These are phyloP conservation scores for Ophiostoma australiae DNA, from an alignment of 2,329 filamentous ascomycete species.

Conservation along the genomic window DNA sequence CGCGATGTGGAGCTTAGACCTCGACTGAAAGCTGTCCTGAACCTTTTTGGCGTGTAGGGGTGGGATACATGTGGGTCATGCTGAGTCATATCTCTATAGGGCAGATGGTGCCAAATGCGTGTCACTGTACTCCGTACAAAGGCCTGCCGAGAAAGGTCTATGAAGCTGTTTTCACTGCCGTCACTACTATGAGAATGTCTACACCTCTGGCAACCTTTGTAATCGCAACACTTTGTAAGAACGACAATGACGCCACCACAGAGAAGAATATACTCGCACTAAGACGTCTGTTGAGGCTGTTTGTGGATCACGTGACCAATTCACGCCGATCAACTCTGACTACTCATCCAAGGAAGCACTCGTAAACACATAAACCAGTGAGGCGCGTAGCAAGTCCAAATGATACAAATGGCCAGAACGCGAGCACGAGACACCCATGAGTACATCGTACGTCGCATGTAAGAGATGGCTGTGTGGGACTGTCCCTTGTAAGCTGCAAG, in stretches of 20 bases:
- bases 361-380: no score
- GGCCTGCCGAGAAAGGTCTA: background rate
- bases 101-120: background rate
- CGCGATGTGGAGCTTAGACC: background rate
- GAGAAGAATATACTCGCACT: no score
- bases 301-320: background rate
- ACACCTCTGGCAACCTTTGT: no score
- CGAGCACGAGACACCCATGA: background rate
- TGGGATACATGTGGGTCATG: background rate
- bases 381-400: background rate
- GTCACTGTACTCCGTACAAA: background rate
- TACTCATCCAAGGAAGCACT: background rate
- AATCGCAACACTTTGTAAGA: no score
- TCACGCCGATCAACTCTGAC: background rate
- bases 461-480: background rate
- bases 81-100: background rate
- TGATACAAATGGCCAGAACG: background rate
- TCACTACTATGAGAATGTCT: background rate
- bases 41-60: background rate
- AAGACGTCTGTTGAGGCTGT: background rate
- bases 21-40: constrained; percentile 8
- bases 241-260: no score
- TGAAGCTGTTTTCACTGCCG: background rate
- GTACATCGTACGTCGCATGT: background rate
- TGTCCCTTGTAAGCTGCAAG: background rate